These are phyloP conservation scores for Teunomyces panamensis DNA, from an alignment of 805 yeast species.

Conservation along the genomic window DNA sequence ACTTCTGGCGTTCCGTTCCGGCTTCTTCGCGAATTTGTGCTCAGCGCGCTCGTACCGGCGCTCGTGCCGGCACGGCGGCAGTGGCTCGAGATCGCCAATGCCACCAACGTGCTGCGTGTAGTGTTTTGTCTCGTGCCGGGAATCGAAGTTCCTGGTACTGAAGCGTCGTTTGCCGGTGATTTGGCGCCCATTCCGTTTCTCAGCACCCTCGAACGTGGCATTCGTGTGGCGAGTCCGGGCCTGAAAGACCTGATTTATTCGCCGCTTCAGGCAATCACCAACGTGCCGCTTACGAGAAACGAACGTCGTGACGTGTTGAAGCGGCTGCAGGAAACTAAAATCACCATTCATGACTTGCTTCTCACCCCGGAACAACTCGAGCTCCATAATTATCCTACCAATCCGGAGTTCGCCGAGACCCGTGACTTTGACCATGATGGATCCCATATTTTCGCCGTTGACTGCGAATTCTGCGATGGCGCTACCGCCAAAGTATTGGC, in stretches of 20 bases:
- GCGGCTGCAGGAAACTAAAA: constrained; percentile 32
- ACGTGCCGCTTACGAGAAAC: constrained; percentile 53
- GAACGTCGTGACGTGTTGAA: constrained; percentile 46
- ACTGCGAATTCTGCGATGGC: constrained; percentile 89
- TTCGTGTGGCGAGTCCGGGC: constrained; percentile 65
- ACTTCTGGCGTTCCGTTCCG: constrained; percentile 13
- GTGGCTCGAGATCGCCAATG: constrained; percentile 51
- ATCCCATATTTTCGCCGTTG: constrained; percentile 71
- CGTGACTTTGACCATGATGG: constrained; percentile 51
- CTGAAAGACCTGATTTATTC: constrained; percentile 54
- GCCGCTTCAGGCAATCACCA: constrained; percentile 52
- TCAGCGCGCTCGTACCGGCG: constrained; percentile 12
- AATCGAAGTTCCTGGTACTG: constrained; percentile 19
- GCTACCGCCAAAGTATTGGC: constrained; percentile 65
- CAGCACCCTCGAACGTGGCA: constrained; percentile 31
- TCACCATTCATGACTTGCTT: constrained; percentile 51
- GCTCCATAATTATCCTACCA: constrained; percentile 57
- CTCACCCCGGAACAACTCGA: constrained; percentile 48
- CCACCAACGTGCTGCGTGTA: constrained; percentile 48
- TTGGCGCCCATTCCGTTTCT: constrained; percentile 12
- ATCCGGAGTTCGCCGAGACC: constrained; percentile 55
- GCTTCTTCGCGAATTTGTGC: constrained; percentile 16
- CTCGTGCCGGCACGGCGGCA: constrained; percentile 20
- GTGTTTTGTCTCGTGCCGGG: constrained; percentile 68
- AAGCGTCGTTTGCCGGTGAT: constrained; percentile 28